Conservation (phyloP, 495 filamentous ascomycete species). For the Rostrohypoxylon terebratum region DNA sequence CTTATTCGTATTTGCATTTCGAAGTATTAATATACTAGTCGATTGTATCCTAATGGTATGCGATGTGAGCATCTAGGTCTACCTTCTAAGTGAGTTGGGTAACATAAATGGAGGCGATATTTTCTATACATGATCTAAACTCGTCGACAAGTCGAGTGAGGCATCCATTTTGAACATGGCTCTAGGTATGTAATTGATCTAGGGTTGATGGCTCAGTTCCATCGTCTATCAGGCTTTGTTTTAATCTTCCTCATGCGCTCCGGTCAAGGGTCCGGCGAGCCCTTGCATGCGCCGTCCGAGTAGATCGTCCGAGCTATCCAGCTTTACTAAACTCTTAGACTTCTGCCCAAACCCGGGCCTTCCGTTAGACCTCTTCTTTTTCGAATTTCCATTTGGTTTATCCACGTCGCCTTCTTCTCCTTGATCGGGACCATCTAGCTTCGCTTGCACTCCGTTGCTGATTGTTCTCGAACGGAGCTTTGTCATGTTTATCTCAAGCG, state of each 20-base stretch:
- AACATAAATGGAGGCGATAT: background rate
- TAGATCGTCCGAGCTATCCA: constrained; percentile 87
- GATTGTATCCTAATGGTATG: background rate
- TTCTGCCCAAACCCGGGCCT: constrained; percentile 52
- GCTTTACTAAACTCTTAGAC: constrained; percentile 73
- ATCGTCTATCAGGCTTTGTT: background rate
- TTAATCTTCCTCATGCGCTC: constrained; percentile 63
- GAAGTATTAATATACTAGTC: background rate
- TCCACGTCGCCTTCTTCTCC: constrained; percentile 23
- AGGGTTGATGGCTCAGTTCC: background rate
- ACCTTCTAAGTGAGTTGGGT: background rate
- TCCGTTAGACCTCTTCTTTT: constrained; percentile 49
- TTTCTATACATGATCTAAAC: background rate
- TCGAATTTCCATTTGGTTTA: constrained; percentile 49
- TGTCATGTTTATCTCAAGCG: constrained; percentile 80
- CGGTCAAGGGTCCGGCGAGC: constrained; percentile 81
- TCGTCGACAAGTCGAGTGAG: background rate
- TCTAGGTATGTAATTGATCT: background rate
- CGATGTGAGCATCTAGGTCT: background rate
- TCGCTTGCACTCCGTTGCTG: constrained; percentile 47
- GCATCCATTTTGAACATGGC: background rate
- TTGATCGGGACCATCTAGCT: constrained; percentile 23
- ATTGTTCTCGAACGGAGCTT: constrained; percentile 46
- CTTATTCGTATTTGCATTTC: background rate
- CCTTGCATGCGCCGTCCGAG: constrained; percentile 87